Conservation (phyloP, 768 basidiomycete species). For the Mycena kentingensis region DNA sequence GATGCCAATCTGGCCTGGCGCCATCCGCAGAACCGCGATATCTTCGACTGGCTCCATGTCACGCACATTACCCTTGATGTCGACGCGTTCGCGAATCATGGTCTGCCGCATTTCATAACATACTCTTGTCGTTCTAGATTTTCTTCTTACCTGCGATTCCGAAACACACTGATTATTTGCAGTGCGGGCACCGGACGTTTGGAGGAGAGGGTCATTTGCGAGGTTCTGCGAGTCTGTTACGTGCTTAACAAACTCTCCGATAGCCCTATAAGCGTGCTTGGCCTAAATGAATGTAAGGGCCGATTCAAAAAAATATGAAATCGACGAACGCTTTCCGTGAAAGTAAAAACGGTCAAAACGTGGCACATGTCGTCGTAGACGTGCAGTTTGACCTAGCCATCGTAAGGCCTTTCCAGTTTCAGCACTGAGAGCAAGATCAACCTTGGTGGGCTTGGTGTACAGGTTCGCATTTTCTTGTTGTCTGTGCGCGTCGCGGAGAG, state of each 20-base stretch:
- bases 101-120: no score
- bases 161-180: no score
- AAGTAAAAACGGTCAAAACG: slow-evolving; percentile 72
- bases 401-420: no score
- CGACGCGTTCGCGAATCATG: slow-evolving; percentile 79
- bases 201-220: slow-evolving; percentile 50
- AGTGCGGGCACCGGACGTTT: no score
- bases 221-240: slow-evolving; percentile 44
- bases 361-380: slow-evolving; percentile 78
- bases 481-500: slow-evolving; percentile 45
- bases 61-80: slow-evolving; percentile 58
- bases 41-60: slow-evolving; percentile 63
- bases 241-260: slow-evolving; percentile 59
- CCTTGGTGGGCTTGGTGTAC: slow-evolving; percentile 56
- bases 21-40: slow-evolving; percentile 54
- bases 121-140: slow-evolving; percentile 7
- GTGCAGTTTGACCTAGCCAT: slow-evolving; percentile 79
- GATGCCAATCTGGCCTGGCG: slow-evolving; percentile 59
- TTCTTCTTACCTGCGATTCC: slow-evolving; percentile 1
- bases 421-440: slow-evolving; percentile 19
- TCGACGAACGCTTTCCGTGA: slow-evolving; percentile 53
- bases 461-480: slow-evolving; percentile 54
- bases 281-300: slow-evolving; percentile 38
- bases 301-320: background rate
- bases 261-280: slow-evolving; percentile 59